Evolutionary conservation across 805 yeast species (phyloP), one percentile per base, ranked within the genome.

Genomic region (Starmerella apicola): DNA sequence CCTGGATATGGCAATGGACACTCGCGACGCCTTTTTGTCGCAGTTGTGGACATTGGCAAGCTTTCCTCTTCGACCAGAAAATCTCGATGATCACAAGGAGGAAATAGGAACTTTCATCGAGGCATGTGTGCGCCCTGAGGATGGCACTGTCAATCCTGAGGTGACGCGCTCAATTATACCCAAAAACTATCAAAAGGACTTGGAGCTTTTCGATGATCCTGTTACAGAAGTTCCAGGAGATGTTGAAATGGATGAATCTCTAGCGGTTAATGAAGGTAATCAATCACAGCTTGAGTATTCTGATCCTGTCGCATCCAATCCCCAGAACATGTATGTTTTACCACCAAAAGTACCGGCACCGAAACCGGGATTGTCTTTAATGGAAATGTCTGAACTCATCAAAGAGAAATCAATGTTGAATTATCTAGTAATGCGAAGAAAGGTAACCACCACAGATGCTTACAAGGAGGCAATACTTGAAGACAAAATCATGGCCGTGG

Each of bases 401-500:
- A 95, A 88, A 55, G 80, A 95, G 0, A 64, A 85, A 32, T 97
- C 95, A 0, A 61, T 86, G 34, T 76, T 81, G 5, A 83, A 81
- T 50, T 64, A 88, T 17, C 63, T 91, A 23, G 84, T 94, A 0
- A 71, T 85, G 24, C 76, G 95, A 3, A 95, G 86, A 54, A 91
- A 91, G 55, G 78, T 81, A 0, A 65, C 88, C 28, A 74, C 85
- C 24, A 81, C 97, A 0, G 88, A 83, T 37, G 74, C 81, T 41
- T 91, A 74, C 60, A 94, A 84, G 54, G 72, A 80, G 51, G 82
- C 94, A 0, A 63, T 86, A 25, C 71, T 83, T 12, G 98, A 91
- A 55, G 95, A 95, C 3, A 81, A 86, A 55, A 76, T 88, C 3
- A 82, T 94, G 0, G 95, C 85, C 9, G 75, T 84, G 16, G 81